phyloP scores from a whole-genome alignment of 2,329 filamentous ascomycete species.

The Monilinia fructicola region DNA sequence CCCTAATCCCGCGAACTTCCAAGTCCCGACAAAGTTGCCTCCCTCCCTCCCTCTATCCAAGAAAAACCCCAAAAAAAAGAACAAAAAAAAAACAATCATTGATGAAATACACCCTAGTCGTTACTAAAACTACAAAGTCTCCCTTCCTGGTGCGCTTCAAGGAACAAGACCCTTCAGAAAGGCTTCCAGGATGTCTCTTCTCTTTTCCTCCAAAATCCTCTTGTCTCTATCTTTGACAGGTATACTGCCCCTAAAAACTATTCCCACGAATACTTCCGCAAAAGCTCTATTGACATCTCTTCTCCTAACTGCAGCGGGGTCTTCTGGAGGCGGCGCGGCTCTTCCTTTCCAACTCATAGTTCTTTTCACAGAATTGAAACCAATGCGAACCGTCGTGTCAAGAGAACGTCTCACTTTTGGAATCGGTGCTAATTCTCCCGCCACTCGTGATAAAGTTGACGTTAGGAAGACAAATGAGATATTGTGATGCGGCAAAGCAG shows the following conservation, averaged over 20 bases:
- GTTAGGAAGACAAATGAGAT: constrained; percentile 88
- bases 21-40: not conserved
- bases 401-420: constrained; percentile 29
- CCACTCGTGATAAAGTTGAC: constrained; percentile 66
- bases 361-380: constrained; percentile 34
- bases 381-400: constrained; percentile 28
- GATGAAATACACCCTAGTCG: not conserved
- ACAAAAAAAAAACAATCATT: not conserved
- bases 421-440: constrained; percentile 53
- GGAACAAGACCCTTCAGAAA: constrained; percentile 51
- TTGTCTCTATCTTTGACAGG: constrained; percentile 54
- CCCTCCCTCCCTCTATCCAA: too few relatives aligned
- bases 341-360: constrained; percentile 37
- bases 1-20: not conserved
- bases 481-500: constrained; percentile 72
- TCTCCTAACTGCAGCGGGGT: constrained; percentile 54
- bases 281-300: constrained; percentile 60
- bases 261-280: constrained; percentile 63
- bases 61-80: not conserved
- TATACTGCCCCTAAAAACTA: constrained; percentile 56
- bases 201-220: constrained; percentile 61
- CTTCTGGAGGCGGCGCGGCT: constrained; percentile 41
- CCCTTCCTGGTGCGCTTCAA: not conserved
- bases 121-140: not conserved
- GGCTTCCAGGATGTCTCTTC: constrained; percentile 65